Conservation (phyloP, 768 basidiomycete species). For the Panellus pusillus region DNA sequence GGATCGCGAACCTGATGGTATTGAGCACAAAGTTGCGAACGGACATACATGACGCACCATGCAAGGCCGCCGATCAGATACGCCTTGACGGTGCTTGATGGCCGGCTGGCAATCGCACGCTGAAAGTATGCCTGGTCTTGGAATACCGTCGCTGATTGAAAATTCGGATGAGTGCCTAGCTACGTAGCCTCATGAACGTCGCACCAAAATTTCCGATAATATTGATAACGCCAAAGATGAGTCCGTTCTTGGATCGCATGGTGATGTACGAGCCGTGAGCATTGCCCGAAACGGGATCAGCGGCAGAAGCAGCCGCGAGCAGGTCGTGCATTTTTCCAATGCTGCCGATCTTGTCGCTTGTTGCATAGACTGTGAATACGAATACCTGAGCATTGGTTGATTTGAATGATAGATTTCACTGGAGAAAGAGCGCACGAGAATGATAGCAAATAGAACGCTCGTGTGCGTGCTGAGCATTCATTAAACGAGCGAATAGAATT, state of each 20-base stretch:
- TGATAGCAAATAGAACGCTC: slow-evolving; percentile 81
- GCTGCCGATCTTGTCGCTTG: slow-evolving; percentile 77
- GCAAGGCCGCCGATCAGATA: slow-evolving; percentile 87
- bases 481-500: background rate
- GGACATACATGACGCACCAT: slow-evolving; percentile 51
- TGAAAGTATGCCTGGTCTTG: slow-evolving; percentile 86
- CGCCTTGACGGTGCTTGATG: slow-evolving; percentile 85
- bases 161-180: slow-evolving; percentile 19
- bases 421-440: slow-evolving; percentile 45
- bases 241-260: slow-evolving; percentile 71
- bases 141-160: slow-evolving; percentile 42
- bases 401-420: slow-evolving; percentile 5
- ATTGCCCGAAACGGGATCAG: slow-evolving; percentile 73
- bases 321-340: slow-evolving; percentile 77
- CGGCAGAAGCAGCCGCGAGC: slow-evolving; percentile 55
- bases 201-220: slow-evolving; percentile 74
- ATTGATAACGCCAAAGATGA: slow-evolving; percentile 87
- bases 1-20: slow-evolving; percentile 70
- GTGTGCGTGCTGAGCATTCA: slow-evolving; percentile 72
- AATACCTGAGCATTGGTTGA: slow-evolving; percentile 33
- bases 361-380: slow-evolving; percentile 80
- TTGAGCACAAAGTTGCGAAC: background rate
- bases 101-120: slow-evolving; percentile 84
- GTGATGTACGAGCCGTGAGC: slow-evolving; percentile 84
- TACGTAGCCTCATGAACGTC: background rate